phyloP scores from a whole-genome alignment of 2,329 filamentous ascomycete species.

The Purpureocillium takamizusanense region DNA sequence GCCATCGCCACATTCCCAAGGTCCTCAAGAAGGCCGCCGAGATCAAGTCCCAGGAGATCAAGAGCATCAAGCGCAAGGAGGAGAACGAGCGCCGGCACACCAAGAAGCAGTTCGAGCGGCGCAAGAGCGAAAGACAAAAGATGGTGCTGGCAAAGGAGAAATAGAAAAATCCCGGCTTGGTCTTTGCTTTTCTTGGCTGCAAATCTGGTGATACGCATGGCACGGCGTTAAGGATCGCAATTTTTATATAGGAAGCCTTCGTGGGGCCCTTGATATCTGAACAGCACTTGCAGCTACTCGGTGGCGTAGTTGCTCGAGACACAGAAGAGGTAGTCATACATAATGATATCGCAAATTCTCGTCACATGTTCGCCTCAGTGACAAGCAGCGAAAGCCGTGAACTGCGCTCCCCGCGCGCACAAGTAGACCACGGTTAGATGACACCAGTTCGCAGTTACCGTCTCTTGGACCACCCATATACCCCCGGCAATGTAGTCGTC shows the following conservation, averaged over 20 bases:
- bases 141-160: constrained; percentile 66
- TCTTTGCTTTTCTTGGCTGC: not conserved
- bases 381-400: too few species aligned
- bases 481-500: too few species aligned
- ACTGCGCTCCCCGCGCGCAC: too few species aligned
- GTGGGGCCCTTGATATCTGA: not conserved
- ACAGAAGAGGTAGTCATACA: too few species aligned
- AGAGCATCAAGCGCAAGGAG: constrained; percentile 78
- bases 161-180: constrained; percentile 17
- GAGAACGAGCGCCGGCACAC: constrained; percentile 92
- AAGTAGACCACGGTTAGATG: not conserved
- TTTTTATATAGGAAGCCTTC: not conserved
- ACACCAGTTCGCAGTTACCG: not conserved
- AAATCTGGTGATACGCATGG: constrained; percentile 15
- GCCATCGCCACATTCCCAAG: constrained; percentile 86
- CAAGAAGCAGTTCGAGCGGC: constrained; percentile 68
- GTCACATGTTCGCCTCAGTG: too few species aligned
- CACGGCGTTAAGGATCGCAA: constrained; percentile 20
- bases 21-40: constrained; percentile 91
- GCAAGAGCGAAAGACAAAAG: constrained; percentile 81
- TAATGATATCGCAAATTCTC: too few species aligned
- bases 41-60: constrained; percentile 87
- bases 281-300: too few species aligned
- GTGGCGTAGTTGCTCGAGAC: too few species aligned
- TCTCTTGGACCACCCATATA: too few species aligned